Conservation (phyloP, 306 rosid genomes). For the Cicer pinnatifidum region DNA sequence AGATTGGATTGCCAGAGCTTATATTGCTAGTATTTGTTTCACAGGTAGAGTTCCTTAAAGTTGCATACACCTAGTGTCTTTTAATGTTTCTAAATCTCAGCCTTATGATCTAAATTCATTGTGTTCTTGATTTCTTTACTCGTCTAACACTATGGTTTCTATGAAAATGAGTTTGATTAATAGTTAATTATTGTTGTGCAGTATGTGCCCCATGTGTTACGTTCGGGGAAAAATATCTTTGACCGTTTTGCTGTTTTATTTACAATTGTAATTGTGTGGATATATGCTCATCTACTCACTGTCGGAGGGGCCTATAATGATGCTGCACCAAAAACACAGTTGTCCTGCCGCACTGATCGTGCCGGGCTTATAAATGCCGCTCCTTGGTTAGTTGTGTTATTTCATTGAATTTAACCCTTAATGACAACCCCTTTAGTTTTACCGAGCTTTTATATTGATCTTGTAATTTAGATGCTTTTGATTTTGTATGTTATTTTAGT, state of each 20-base stretch:
- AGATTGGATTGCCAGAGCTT: conserved; percentile 94
- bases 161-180: conserved; percentile 31
- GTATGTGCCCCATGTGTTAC: conserved; percentile 87
- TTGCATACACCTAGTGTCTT: neutral
- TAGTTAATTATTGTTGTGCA: conserved; percentile 54
- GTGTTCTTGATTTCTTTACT: conserved; percentile 17
- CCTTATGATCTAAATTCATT: conserved; percentile 28
- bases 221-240: conserved; percentile 55
- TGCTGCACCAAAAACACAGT: conserved; percentile 74
- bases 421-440: neutral
- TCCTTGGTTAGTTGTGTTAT: conserved; percentile 77
- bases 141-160: conserved; percentile 40
- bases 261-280: conserved; percentile 85
- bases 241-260: conserved; percentile 87
- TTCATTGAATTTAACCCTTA: conserved; percentile 27
- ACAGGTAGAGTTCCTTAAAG: conserved; percentile 64
- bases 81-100: conserved; percentile 19
- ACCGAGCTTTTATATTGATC: neutral
- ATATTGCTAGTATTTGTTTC: conserved; percentile 76
- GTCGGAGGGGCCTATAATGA: conserved; percentile 92
- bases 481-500: neutral
- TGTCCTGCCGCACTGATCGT: conserved; percentile 94
- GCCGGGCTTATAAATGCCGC: conserved; percentile 86
- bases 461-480: neutral
- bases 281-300: conserved; percentile 92